A percentile compares a stretch with the other conserved stretches of the same genome.
Conservation (phyloP, 495 filamentous ascomycete genomes). For the Penicillium bovifimosum region DNA sequence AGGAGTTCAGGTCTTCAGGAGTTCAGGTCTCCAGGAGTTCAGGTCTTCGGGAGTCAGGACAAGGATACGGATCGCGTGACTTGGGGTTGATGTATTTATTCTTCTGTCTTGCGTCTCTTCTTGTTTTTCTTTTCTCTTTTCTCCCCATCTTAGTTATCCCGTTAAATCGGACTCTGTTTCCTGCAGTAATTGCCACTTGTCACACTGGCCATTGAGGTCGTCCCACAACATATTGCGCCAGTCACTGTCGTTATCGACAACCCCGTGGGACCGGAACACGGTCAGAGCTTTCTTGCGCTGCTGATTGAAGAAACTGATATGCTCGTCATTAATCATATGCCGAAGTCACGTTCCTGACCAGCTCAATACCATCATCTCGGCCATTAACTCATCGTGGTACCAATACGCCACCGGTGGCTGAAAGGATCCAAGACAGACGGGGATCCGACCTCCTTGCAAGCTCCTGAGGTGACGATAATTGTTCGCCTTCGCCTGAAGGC, state of each 20-base stretch:
- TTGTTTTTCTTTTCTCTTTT: too few species aligned
- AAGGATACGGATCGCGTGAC: too few species aligned
- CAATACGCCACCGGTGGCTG: constrained; percentile 5
- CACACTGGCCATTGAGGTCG: background rate
- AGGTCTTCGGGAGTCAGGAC: too few species aligned
- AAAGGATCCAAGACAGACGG: constrained; percentile 33
- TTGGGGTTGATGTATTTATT: too few species aligned
- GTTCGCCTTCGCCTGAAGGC: constrained; percentile 23
- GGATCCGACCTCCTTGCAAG: constrained; percentile 32
- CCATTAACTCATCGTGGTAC: background rate
- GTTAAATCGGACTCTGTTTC: too few species aligned
- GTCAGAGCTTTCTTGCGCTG: background rate
- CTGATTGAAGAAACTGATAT: background rate
- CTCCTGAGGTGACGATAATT: constrained; percentile 24
- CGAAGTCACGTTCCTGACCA: background rate
- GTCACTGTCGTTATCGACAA: background rate
- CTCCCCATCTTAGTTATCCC: too few species aligned
- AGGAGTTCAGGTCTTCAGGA: too few species aligned
- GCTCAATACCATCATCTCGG: background rate
- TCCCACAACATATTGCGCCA: background rate
- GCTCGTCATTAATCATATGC: background rate
- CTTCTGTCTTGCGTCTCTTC: too few species aligned
- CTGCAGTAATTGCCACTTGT: too few species aligned
- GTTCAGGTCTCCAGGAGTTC: too few species aligned
- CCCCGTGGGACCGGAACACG: background rate